phyloP scores from a whole-genome alignment of 2,329 filamentous ascomycete species.

The Ophiosphaerella herpotricha region DNA sequence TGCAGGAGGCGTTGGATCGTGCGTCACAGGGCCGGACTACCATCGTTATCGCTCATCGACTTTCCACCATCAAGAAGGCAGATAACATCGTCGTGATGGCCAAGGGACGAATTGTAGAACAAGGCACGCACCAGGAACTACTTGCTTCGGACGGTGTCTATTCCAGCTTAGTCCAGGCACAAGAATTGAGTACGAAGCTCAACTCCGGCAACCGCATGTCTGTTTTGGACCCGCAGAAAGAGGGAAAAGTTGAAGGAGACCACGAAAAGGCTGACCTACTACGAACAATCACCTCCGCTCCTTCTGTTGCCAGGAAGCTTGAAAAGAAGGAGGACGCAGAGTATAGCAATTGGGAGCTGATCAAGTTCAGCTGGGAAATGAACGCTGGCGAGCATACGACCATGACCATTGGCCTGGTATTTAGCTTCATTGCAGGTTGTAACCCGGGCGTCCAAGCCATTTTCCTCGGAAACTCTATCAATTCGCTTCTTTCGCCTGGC shows the following conservation, averaged over 20 bases:
- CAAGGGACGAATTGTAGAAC: constrained; percentile 83
- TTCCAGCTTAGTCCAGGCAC: constrained; percentile 82
- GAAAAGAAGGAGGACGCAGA: constrained; percentile 31
- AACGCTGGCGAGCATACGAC: constrained; percentile 40
- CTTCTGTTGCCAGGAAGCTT: constrained; percentile 58
- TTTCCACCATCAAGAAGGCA: constrained; percentile 91
- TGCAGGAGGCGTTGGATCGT: constrained; percentile 88
- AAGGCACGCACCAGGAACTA: constrained; percentile 83
- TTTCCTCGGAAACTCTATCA: constrained; percentile 86
- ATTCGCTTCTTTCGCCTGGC: constrained; percentile 64
- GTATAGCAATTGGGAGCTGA: constrained; percentile 50
- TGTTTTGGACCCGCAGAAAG: constrained; percentile 18
- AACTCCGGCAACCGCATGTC: constrained; percentile 25
- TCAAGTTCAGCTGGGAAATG: constrained; percentile 39
- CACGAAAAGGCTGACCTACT: constrained; percentile 33
- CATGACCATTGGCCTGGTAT: constrained; percentile 50
- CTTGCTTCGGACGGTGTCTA: constrained; percentile 75
- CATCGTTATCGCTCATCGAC: constrained; percentile 91
- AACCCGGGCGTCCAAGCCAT: constrained; percentile 60
- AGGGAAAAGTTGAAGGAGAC: constrained; percentile 18
- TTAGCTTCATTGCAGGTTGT: constrained; percentile 42
- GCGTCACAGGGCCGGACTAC: constrained; percentile 88
- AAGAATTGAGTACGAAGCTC: constrained; percentile 58
- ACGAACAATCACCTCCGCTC: constrained; percentile 50
- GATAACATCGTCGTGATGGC: constrained; percentile 97